Evolutionary conservation across 1,284 basidiomycete genomes (phyloP).

Genomic region (Pascua guehoae): DNA sequence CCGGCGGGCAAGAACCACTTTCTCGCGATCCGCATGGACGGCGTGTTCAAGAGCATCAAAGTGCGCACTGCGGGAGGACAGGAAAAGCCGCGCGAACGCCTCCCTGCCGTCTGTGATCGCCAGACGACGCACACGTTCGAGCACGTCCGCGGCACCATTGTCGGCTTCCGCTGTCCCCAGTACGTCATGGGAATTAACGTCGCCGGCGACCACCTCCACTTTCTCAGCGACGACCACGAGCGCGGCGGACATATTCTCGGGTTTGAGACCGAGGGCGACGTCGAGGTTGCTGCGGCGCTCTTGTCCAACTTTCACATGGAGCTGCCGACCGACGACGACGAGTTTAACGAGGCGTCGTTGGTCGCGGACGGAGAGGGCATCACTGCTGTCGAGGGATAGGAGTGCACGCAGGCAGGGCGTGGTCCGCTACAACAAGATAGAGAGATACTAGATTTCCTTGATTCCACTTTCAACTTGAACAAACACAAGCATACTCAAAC

Average conservation of each 20-base stretch:
- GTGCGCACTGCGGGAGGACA: slow-evolving; percentile 17
- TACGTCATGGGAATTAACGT: slow-evolving; percentile 15
- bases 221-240: slow-evolving; percentile 9
- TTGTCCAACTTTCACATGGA: slow-evolving; percentile 9
- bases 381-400: slow-evolving; percentile 12
- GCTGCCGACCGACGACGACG: slow-evolving; percentile 5
- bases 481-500: no score
- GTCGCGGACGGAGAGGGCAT: slow-evolving; percentile 12
- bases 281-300: slow-evolving; percentile 8
- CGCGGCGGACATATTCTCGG: slow-evolving; percentile 17
- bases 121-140: slow-evolving; percentile 9
- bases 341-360: slow-evolving; percentile 14
- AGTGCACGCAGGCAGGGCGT: neutral
- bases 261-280: slow-evolving; percentile 18
- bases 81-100: slow-evolving; percentile 10
- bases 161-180: slow-evolving; percentile 15
- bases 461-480: no score
- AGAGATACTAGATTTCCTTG: no score
- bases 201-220: slow-evolving; percentile 20
- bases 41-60: slow-evolving; percentile 9
- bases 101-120: slow-evolving; percentile 9
- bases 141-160: slow-evolving; percentile 3
- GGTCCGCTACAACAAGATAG: neutral
- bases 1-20: slow-evolving; percentile 10
- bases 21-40: slow-evolving; percentile 16